Evolutionary conservation across 148 eudicot species (phyloP), one percentile per base, ranked within the genome.

Genomic region (Cornus controversa): DNA sequence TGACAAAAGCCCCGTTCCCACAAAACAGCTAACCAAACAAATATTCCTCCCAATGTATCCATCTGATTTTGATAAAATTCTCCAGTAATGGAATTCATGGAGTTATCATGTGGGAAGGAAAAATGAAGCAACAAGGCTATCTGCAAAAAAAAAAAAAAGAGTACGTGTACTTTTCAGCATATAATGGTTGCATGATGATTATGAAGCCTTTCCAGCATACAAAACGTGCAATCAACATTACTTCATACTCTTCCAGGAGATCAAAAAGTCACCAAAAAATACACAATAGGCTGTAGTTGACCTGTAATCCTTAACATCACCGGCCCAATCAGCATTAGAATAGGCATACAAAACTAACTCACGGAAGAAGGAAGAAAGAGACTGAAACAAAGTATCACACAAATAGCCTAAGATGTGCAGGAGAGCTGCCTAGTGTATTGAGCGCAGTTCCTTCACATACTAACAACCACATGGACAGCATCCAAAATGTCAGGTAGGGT

Each of bases 1-100:
- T 96, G 99, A 82, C 78, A 86, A 69, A 96, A 91, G 72, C 99
- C 98, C 67, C 98, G 90, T 75, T 93, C 92, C 99, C 98, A 96
- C 79, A 96, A 81, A 68, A 96, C 85, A 78, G 95, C 83, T 78
- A 96, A 73, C 98, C 97, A 96, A 72, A 72, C 81, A 78, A 87
- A 89, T 40, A 78, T 81, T 66, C 86, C 85, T 67, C 70, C 77
- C n/a, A 84, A 74, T 34, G 82, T 82, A 78, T 82, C 90, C 86
- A 84, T 80, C 79, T 70, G 81, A 54, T 74, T 84, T 25, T 69
- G 82, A 77, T 79, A 36, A 40, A 75, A 76, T 67, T 70, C 83
- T 77, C 47, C 87, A 67, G 60, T 37, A 80, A 25, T 75, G 70
- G 82, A 42, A 53, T 78, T 70, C 70, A 79, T 23, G 57, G 73